Evolutionary conservation across 805 yeast genomes (phyloP).

Genomic region (Metahyphopichia silvanorum): DNA sequence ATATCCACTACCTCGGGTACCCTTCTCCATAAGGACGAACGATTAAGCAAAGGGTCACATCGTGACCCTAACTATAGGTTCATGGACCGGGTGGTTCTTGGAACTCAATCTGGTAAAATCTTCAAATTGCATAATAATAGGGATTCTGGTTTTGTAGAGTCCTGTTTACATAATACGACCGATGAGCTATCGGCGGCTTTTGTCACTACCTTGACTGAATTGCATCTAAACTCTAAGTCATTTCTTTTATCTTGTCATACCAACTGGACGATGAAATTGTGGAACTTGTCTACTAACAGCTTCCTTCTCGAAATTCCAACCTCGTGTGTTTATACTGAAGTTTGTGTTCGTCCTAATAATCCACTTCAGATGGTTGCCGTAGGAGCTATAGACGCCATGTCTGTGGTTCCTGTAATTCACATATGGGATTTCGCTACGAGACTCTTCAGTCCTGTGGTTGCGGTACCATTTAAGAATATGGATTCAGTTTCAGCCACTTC

Average conservation of each 20-base stretch:
- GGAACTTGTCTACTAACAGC: conserved; percentile 9
- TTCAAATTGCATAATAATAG: conserved; percentile 14
- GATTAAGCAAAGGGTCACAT: not conserved
- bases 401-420: conserved; percentile 13
- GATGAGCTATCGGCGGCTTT: conserved; percentile 1
- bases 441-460: conserved; percentile 14
- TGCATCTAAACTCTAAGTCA: conserved; percentile 2
- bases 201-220: conserved; percentile 3
- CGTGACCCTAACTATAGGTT: conserved; percentile 11
- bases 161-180: conserved; percentile 4
- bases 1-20: not conserved
- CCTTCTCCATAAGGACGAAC: no score
- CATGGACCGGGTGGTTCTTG: conserved; percentile 16
- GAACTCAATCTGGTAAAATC: conserved; percentile 16
- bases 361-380: conserved; percentile 23
- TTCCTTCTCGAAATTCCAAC: conserved; percentile 19
- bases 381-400: conserved; percentile 12
- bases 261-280: conserved; percentile 22
- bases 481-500: conserved; percentile 5
- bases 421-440: conserved; percentile 27
- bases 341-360: conserved; percentile 15
- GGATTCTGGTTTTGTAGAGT: conserved; percentile 9
- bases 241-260: conserved; percentile 14
- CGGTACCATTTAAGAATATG: conserved; percentile 4
- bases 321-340: conserved; percentile 12